A percentile compares a stretch with the other conserved stretches of the same genome.
Conservation (phyloP, 2,329 filamentous ascomycete genomes). For the Calonectria hongkongensis region DNA sequence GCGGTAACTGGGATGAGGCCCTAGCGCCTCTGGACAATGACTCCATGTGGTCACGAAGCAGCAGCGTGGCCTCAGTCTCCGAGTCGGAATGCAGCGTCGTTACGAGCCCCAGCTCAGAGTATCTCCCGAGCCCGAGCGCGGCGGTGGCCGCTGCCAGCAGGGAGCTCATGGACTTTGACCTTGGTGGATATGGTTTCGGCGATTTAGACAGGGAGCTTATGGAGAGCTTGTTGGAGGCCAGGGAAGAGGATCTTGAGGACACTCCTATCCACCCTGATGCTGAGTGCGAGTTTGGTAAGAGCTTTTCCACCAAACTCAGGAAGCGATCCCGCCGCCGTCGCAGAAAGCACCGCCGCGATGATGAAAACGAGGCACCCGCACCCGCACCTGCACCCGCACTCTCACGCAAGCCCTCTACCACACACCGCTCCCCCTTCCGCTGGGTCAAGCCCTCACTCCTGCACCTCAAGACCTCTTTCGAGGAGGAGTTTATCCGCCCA, state of each 20-base stretch:
- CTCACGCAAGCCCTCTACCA: conserved; percentile 45
- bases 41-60: conserved; percentile 62
- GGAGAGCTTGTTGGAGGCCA: conserved; percentile 53
- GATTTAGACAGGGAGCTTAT: conserved; percentile 58
- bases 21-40: conserved; percentile 78
- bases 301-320: conserved; percentile 70
- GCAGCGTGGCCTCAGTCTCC: conserved; percentile 51
- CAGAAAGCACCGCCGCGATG: conserved; percentile 60
- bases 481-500: conserved; percentile 53
- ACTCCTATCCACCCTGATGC: conserved; percentile 28
- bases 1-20: conserved; percentile 87
- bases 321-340: conserved; percentile 63
- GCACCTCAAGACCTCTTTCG: conserved; percentile 50
- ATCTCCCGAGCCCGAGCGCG: conserved; percentile 69
- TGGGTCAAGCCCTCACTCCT: conserved; percentile 53
- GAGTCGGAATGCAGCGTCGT: conserved; percentile 60
- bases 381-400: conserved; percentile 43
- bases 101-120: conserved; percentile 59
- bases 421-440: conserved; percentile 49
- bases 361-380: conserved; percentile 49
- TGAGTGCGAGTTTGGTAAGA: conserved; percentile 52
- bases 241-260: conserved; percentile 31
- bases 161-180: conserved; percentile 65
- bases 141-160: conserved; percentile 72
- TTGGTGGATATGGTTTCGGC: conserved; percentile 63